Evolutionary conservation across 2,329 filamentous ascomycete genomes (phyloP).

Genomic region (Clarireedia paspali): DNA sequence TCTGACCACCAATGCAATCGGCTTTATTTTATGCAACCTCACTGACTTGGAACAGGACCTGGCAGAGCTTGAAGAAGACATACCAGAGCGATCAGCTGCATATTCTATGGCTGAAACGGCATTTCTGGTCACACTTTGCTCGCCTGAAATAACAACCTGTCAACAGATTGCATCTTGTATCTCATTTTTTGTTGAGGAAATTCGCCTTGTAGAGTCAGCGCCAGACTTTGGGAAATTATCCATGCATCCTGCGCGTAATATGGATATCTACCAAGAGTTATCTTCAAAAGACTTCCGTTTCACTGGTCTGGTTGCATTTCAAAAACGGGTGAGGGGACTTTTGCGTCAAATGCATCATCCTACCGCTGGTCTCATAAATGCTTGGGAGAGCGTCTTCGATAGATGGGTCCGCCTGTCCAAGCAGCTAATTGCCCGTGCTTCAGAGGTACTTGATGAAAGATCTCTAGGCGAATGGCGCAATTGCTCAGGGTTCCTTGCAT

Average conservation of each 20-base stretch:
- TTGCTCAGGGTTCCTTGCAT: conserved; percentile 60
- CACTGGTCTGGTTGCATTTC: conserved; percentile 62
- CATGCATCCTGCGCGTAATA: conserved; percentile 50
- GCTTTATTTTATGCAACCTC: too few relatives aligned
- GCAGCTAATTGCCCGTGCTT: conserved; percentile 47
- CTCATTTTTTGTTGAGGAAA: conserved; percentile 54
- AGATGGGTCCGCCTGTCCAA: conserved; percentile 58
- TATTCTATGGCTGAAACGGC: conserved; percentile 53
- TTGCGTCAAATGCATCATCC: conserved; percentile 54
- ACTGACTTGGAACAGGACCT: conserved; percentile 38
- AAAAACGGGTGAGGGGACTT: conserved; percentile 55
- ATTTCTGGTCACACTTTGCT: conserved; percentile 56
- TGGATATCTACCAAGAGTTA: conserved; percentile 53
- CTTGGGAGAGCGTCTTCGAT: conserved; percentile 60
- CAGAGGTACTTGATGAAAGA: conserved; percentile 47
- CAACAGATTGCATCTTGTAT: conserved; percentile 57
- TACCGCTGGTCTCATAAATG: conserved; percentile 57
- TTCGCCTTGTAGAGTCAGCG: conserved; percentile 44
- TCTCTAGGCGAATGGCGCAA: conserved; percentile 60
- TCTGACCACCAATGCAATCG: neutral
- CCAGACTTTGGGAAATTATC: conserved; percentile 43
- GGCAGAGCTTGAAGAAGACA: conserved; percentile 44
- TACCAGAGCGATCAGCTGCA: conserved; percentile 45
- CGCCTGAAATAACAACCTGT: conserved; percentile 56
- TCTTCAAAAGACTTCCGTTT: conserved; percentile 57